Evolutionary conservation across 2,329 filamentous ascomycete species (phyloP).

Genomic region (Cordyceps sp.): DNA sequence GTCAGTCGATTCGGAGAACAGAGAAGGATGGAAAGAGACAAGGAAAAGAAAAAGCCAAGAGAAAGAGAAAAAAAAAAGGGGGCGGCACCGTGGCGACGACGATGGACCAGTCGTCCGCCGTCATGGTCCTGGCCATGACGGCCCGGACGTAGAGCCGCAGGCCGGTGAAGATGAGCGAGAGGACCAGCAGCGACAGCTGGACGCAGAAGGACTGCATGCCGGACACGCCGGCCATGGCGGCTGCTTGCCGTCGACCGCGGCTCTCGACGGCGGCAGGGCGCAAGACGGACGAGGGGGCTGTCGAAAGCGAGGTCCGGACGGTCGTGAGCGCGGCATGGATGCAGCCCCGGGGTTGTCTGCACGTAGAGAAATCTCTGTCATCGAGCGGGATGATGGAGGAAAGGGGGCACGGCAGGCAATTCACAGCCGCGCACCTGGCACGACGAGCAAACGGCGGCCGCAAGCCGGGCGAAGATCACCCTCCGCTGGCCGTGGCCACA

Average conservation of each 20-base stretch:
- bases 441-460: too few species aligned
- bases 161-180: conserved; percentile 22
- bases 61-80: not conserved
- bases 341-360: too few species aligned
- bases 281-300: conserved; percentile 34
- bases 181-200: conserved; percentile 12
- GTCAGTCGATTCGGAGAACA: too few species aligned
- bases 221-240: conserved; percentile 16
- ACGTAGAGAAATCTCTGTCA: too few species aligned
- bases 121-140: not conserved
- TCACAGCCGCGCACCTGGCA: too few species aligned
- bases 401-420: conserved; percentile 39
- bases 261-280: not conserved
- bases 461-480: too few species aligned
- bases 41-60: too few species aligned
- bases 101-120: conserved; percentile 2
- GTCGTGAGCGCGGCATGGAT: too few species aligned
- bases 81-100: conserved; percentile 1
- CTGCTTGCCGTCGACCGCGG: too few species aligned
- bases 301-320: conserved; percentile 96
- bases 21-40: too few species aligned
- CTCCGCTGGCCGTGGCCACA: too few species aligned
- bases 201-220: conserved; percentile 7
- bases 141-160: conserved; percentile 2
- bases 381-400: too few species aligned